Evolutionary conservation across 148 eudicot species (phyloP).

Genomic region (Rhododendron griersonianum): DNA sequence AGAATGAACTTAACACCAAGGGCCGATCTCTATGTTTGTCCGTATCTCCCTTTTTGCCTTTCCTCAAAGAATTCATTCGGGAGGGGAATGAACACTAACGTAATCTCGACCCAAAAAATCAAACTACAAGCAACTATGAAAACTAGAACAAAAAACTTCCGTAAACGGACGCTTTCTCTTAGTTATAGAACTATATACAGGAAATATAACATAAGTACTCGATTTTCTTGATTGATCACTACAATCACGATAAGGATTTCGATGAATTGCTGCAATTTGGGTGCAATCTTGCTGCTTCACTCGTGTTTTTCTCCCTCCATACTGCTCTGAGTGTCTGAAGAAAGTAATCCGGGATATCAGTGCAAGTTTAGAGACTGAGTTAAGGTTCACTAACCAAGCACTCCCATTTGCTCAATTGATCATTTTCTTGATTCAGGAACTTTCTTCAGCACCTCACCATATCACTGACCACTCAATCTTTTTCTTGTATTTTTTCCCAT

Average conservation of each 20-base stretch:
- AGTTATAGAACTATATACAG: slow-evolving; percentile 28
- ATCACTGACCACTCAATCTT: too few relatives aligned
- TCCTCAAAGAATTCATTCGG: slow-evolving; percentile 2
- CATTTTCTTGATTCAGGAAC: not conserved
- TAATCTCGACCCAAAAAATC: too few relatives aligned
- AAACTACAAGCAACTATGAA: too few relatives aligned
- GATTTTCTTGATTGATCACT: slow-evolving; percentile 71
- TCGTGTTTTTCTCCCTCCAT: slow-evolving; percentile 20
- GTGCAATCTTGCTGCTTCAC: slow-evolving; percentile 59
- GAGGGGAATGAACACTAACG: too few relatives aligned
- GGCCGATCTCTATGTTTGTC: too few relatives aligned
- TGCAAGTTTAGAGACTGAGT: not conserved
- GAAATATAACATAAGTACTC: not conserved
- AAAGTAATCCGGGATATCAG: not conserved
- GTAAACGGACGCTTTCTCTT: slow-evolving; percentile 18
- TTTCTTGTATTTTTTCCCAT: too few relatives aligned
- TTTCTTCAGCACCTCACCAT: not conserved
- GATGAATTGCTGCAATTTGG: slow-evolving; percentile 87
- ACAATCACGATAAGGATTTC: slow-evolving; percentile 75
- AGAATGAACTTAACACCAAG: too few relatives aligned
- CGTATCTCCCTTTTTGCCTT: slow-evolving; percentile 12
- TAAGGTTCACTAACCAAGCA: not conserved
- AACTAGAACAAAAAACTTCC: too few relatives aligned
- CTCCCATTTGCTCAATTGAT: not conserved
- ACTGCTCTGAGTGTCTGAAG: not conserved